Evolutionary conservation across 2,329 filamentous ascomycete genomes (phyloP).

Genomic region (Verticillium dahliae): DNA sequence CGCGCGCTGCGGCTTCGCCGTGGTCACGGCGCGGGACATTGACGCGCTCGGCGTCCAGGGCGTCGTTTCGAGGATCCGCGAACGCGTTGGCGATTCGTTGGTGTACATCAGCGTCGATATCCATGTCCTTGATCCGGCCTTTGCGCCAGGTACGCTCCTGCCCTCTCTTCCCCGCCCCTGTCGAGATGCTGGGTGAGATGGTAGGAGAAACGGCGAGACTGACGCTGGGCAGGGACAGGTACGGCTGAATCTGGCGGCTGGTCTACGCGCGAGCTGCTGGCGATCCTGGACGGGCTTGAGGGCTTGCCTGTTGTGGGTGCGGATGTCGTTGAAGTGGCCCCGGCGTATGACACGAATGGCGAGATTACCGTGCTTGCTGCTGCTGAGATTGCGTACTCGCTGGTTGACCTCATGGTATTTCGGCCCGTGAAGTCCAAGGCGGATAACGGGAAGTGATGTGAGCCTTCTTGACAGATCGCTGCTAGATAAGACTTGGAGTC

Average conservation of each 20-base stretch:
- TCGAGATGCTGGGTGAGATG: no score
- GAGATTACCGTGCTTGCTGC: slow-evolving; percentile 70
- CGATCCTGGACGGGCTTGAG: slow-evolving; percentile 65
- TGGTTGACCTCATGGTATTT: slow-evolving; percentile 59
- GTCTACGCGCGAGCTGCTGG: slow-evolving; percentile 71
- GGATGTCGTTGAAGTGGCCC: slow-evolving; percentile 75
- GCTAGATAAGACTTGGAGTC: no score
- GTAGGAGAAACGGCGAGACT: neutral
- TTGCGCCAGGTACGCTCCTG: slow-evolving; percentile 44
- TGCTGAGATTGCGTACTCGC: slow-evolving; percentile 66
- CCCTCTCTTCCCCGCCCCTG: no score
- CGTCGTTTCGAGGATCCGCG: slow-evolving; percentile 57
- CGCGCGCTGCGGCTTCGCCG: slow-evolving; percentile 50
- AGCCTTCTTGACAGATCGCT: no score
- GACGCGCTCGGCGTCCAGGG: slow-evolving; percentile 63
- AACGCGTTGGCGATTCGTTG: slow-evolving; percentile 40
- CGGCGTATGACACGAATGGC: slow-evolving; percentile 66
- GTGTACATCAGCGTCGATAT: slow-evolving; percentile 75
- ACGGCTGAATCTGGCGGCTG: slow-evolving; percentile 77
- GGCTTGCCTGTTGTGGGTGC: slow-evolving; percentile 68
- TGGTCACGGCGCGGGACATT: slow-evolving; percentile 57
- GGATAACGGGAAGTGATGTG: neutral
- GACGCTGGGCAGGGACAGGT: slow-evolving; percentile 50
- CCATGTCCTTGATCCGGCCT: slow-evolving; percentile 69
- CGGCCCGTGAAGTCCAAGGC: slow-evolving; percentile 18